These are phyloP conservation scores for Metschnikowia koreensis DNA, from an alignment of 805 yeast genomes.

Conservation along the genomic window DNA sequence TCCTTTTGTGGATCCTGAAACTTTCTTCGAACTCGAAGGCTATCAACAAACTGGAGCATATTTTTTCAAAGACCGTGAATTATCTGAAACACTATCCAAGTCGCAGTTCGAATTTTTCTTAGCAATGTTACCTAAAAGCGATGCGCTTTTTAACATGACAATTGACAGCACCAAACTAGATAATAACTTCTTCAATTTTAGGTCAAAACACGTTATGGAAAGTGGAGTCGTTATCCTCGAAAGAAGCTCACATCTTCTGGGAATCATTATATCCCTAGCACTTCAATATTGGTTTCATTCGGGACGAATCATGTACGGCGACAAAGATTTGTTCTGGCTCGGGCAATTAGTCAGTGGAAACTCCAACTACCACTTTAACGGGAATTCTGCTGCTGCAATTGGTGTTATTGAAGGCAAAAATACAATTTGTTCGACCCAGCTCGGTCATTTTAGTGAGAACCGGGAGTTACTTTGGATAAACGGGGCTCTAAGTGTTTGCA, in stretches of 20 bases:
- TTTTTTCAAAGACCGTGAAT: constrained; percentile 27
- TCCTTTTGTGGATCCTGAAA: constrained; percentile 14
- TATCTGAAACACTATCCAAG: constrained; percentile 12
- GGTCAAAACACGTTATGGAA: constrained; percentile 31
- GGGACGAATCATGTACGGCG: constrained; percentile 22
- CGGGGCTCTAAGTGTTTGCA: constrained; percentile 29
- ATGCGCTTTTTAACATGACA: constrained; percentile 5
- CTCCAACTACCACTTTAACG: constrained; percentile 19
- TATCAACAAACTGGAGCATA: constrained; percentile 29
- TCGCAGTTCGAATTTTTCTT: constrained; percentile 10
- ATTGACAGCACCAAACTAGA: constrained; percentile 9
- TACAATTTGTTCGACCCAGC: constrained; percentile 26
- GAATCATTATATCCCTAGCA: constrained; percentile 14
- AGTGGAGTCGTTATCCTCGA: constrained; percentile 35
- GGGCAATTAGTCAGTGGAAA: constrained; percentile 27
- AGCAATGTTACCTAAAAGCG: constrained; percentile 12
- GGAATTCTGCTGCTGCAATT: constrained; percentile 21
- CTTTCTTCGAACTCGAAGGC: constrained; percentile 11
- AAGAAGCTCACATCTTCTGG: constrained; percentile 22
- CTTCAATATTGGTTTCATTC: constrained; percentile 22
- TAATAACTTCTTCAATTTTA: constrained; percentile 18
- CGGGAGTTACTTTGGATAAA: constrained; percentile 28
- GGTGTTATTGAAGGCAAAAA: constrained; percentile 19
- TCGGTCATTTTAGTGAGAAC: constrained; percentile 23
- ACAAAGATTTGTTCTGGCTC: constrained; percentile 31